Percentiles rank a stretch among this genome's conserved stretches.
Conservation (phyloP, 495 filamentous ascomycete genomes). For the Pseudotulostoma volvatum region DNA sequence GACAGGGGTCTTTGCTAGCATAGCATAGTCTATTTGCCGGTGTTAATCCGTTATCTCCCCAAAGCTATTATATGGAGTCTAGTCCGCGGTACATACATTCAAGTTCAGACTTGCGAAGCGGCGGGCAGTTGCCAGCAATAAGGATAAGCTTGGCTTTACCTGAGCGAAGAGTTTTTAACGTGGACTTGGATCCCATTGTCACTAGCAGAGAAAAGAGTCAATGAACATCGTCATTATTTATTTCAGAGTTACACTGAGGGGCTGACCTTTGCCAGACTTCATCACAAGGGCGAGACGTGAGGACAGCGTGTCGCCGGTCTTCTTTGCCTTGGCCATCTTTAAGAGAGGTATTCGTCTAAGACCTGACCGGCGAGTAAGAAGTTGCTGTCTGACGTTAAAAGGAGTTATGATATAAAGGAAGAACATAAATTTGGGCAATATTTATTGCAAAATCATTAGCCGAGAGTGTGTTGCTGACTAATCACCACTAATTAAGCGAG, state of each 20-base stretch:
- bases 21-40: constrained; percentile 46
- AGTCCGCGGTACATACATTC: too few species aligned
- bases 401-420: too few species aligned
- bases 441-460: too few species aligned
- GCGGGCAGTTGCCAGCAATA: constrained; percentile 88
- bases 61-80: too few species aligned
- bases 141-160: constrained; percentile 65
- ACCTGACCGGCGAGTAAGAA: too few species aligned
- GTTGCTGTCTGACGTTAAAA: too few species aligned
- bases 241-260: background rate
- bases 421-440: too few species aligned
- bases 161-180: constrained; percentile 83
- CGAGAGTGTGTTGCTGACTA: too few species aligned
- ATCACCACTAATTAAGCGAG: too few species aligned
- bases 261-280: constrained; percentile 78
- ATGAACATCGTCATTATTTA: constrained; percentile 5
- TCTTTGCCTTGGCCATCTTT: constrained; percentile 3
- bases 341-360: background rate
- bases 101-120: constrained; percentile 86
- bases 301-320: constrained; percentile 10
- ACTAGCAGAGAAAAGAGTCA: constrained; percentile 25
- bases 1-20: constrained; percentile 83
- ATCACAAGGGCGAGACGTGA: constrained; percentile 82
- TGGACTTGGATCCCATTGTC: constrained; percentile 86
- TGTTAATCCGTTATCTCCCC: too few species aligned